Evolutionary conservation across 768 basidiomycete genomes (phyloP).

Genomic region (Leucosporidium scottii): DNA sequence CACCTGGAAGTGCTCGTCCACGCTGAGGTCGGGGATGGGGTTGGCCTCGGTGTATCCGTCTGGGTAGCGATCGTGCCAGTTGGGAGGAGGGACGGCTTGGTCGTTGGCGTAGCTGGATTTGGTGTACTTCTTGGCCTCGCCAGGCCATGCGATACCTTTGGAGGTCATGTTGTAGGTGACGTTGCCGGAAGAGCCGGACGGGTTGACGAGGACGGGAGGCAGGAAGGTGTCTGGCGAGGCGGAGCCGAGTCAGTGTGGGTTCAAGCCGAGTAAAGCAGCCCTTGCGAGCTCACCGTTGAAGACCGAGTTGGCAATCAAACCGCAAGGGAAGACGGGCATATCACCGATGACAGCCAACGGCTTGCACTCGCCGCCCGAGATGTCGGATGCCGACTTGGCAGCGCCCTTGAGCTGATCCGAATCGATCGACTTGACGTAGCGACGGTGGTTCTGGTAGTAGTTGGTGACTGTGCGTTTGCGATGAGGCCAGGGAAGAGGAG

Average conservation of each 20-base stretch:
- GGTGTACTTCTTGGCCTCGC: conserved; percentile 84
- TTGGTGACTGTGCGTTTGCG: conserved; percentile 57
- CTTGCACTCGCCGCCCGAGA: conserved; percentile 68
- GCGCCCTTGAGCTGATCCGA: conserved; percentile 77
- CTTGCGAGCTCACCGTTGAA: conserved; percentile 68
- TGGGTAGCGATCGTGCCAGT: conserved; percentile 72
- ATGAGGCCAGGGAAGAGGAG: neutral
- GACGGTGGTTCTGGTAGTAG: conserved; percentile 96
- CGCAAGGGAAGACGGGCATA: conserved; percentile 82
- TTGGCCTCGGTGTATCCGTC: conserved; percentile 59
- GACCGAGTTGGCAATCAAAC: conserved; percentile 89
- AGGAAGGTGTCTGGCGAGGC: conserved; percentile 65
- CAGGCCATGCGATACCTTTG: conserved; percentile 87
- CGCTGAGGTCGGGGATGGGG: conserved; percentile 59
- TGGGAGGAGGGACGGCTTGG: conserved; percentile 84
- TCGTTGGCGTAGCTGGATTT: conserved; percentile 57
- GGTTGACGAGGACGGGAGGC: conserved; percentile 55
- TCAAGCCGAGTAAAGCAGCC: conserved; percentile 3
- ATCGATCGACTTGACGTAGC: conserved; percentile 89
- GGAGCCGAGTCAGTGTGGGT: neutral
- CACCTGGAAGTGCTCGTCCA: conserved; percentile 91
- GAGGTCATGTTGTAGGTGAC: conserved; percentile 65
- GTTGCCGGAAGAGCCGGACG: conserved; percentile 43
- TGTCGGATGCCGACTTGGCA: conserved; percentile 46
- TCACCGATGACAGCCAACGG: conserved; percentile 58